Percentiles rank a stretch among this genome's conserved stretches.
These are phyloP conservation scores for Phytophthora hibernalis DNA, from an alignment of 352 stramenopile species.

Conservation along the genomic window DNA sequence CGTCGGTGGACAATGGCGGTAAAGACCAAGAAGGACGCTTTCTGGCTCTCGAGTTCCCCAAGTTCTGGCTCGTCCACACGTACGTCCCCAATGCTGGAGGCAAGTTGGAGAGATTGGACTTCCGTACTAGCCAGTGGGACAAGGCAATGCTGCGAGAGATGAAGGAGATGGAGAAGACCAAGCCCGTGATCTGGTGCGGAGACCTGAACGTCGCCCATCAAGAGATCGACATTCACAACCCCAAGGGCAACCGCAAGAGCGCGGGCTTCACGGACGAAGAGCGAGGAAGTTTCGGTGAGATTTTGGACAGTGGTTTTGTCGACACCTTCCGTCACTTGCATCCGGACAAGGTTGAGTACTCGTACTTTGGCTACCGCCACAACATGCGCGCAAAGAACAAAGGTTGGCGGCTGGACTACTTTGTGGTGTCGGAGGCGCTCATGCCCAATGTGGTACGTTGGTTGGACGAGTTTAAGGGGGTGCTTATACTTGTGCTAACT, in stretches of 20 bases:
- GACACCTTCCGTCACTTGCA: conserved; percentile 78
- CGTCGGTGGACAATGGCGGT: conserved; percentile 31
- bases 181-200: conserved; percentile 86
- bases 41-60: conserved; percentile 74
- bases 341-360: conserved; percentile 71
- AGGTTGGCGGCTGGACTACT: conserved; percentile 89
- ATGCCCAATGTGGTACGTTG: conserved; percentile 65
- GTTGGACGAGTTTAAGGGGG: background rate
- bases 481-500: background rate
- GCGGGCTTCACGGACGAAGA: conserved; percentile 84
- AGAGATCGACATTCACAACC: conserved; percentile 91
- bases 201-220: conserved; percentile 89
- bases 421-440: conserved; percentile 73
- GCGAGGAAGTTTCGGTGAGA: conserved; percentile 71
- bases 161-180: conserved; percentile 72
- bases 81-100: conserved; percentile 82
- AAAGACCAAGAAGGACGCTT: conserved; percentile 84
- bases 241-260: conserved; percentile 80
- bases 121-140: conserved; percentile 82
- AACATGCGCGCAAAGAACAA: conserved; percentile 85
- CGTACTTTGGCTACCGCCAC: conserved; percentile 87
- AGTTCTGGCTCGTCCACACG: conserved; percentile 88
- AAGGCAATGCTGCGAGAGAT: conserved; percentile 74
- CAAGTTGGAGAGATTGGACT: conserved; percentile 78
- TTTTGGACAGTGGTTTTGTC: conserved; percentile 72